A percentile compares a stretch with the other conserved stretches of the same genome.
phyloP scores from a whole-genome alignment of 179 eudicot genomes.

The Spinacia oleracea region DNA sequence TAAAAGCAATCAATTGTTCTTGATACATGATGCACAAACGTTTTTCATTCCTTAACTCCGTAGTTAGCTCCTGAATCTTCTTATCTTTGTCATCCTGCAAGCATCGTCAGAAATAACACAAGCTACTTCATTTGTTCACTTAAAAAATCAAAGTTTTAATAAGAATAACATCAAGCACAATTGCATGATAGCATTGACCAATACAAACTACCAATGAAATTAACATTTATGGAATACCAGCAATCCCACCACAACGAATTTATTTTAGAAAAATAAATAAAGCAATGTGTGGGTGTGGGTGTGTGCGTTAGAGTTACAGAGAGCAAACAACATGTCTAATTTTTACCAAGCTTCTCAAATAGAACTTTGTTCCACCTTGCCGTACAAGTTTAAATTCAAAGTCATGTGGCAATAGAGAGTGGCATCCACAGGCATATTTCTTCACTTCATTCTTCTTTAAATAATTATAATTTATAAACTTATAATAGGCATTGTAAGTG shows the following conservation, averaged over 20 bases:
- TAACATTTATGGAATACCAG: neutral
- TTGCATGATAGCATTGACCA: neutral
- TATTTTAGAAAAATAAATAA: too few species aligned
- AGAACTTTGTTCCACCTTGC: too few species aligned
- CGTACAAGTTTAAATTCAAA: too few species aligned
- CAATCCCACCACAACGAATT: neutral
- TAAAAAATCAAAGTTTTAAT: neutral
- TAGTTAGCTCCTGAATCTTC: slow-evolving; percentile 54
- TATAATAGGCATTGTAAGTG: too few species aligned
- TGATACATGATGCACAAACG: slow-evolving; percentile 42
- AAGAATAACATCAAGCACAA: neutral
- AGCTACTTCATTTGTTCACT: neutral
- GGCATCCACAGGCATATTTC: too few species aligned
- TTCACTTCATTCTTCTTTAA: too few species aligned
- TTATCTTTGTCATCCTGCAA: slow-evolving; percentile 54
- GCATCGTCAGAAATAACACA: neutral
- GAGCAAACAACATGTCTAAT: too few species aligned
- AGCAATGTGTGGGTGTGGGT: too few species aligned
- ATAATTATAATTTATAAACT: too few species aligned
- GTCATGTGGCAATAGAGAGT: too few species aligned
- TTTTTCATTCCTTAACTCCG: slow-evolving; percentile 49
- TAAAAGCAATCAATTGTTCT: slow-evolving; percentile 45
- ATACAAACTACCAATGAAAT: neutral
- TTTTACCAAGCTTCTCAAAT: too few species aligned
- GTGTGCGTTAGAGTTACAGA: too few species aligned